Base-by-base conservation (phyloP, 805 yeast genomes). In the Cyberlindnera xishuangbannaensis region DNA sequence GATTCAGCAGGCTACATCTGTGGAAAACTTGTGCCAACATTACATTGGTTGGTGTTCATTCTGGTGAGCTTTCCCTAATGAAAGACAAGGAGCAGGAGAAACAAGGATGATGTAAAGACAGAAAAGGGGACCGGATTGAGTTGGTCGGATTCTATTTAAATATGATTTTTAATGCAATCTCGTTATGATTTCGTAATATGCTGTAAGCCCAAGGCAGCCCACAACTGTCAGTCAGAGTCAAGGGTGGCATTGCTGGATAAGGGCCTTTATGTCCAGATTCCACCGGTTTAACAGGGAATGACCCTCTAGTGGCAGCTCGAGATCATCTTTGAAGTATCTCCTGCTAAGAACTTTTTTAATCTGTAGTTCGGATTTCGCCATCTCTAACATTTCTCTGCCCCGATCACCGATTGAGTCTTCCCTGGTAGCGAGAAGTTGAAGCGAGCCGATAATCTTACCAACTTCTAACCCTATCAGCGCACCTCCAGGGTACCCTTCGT, bases 21-120 rank as follows among this genome's bases (percentile, higher is more conserved):
- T 90, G 19, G 97, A 92, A 55, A 92, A 92, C 50, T 62, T 92
- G 35, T 92, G 97, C 52, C 97, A 87, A 59, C 98, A 90, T 59
- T 92, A 84, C 55, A 83, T 92, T 41, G 99, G 99, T 14, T 92
- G 99, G 99, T 92, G 99, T 62, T 84, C 97, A 1, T 92, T 90
- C 73, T 92, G 98, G 97, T 90, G 35, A 41, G 18, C n/a, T n/a
- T n/a, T n/a, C n/a, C n/a, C n/a, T n/a, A n/a, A n/a, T n/a, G n/a
- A n/a, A n/a, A n/a, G n/a, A n/a, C n/a, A n/a, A n/a, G n/a, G n/a
- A n/a, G n/a, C n/a, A n/a, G n/a, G n/a, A n/a, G n/a, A n/a, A n/a
- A n/a, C n/a, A n/a, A n/a, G n/a, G n/a, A n/a, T n/a, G n/a, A n/a
- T n/a, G n/a, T n/a, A n/a, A n/a, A n/a, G n/a, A n/a, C n/a, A n/a